These are phyloP conservation scores for Pestalotiopsis sp. DNA, from an alignment of 2,329 filamentous ascomycete genomes.

Conservation along the genomic window DNA sequence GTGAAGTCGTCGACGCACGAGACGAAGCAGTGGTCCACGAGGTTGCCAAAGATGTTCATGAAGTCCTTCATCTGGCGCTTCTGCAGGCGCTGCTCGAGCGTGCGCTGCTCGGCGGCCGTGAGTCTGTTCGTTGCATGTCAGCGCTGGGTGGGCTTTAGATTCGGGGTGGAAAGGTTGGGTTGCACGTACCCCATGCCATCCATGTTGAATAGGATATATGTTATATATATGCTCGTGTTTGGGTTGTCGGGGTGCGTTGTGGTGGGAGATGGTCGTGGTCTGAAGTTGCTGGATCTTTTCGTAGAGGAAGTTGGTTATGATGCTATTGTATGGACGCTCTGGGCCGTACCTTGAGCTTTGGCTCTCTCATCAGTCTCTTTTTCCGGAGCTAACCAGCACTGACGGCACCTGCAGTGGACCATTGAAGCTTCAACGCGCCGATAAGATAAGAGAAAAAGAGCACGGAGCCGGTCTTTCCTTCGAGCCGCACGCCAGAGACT, in stretches of 20 bases:
- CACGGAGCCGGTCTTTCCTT: constrained; percentile 13
- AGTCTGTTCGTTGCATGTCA: constrained; percentile 45
- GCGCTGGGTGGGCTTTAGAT: constrained; percentile 9
- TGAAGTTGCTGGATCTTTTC: background rate
- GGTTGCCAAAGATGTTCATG: constrained; percentile 73
- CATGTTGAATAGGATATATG: background rate
- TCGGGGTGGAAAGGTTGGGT: background rate
- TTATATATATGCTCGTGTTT: background rate
- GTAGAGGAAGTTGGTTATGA: background rate
- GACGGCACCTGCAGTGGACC: background rate
- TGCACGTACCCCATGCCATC: constrained; percentile 12
- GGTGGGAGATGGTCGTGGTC: background rate
- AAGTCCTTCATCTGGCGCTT: constrained; percentile 99
- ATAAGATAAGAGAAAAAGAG: constrained; percentile 8
- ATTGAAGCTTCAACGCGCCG: background rate
- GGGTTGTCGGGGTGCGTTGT: background rate
- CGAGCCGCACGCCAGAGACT: background rate
- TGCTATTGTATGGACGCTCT: background rate
- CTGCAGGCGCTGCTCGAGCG: constrained; percentile 93
- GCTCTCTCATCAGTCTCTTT: background rate
- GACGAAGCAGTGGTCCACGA: constrained; percentile 89
- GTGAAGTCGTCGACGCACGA: constrained; percentile 99
- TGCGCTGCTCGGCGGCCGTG: constrained; percentile 79
- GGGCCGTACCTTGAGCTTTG: background rate
- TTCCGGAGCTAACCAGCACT: background rate